Conservation (phyloP, 108 stramenopile species). For the Conticribra guillardii region DNA sequence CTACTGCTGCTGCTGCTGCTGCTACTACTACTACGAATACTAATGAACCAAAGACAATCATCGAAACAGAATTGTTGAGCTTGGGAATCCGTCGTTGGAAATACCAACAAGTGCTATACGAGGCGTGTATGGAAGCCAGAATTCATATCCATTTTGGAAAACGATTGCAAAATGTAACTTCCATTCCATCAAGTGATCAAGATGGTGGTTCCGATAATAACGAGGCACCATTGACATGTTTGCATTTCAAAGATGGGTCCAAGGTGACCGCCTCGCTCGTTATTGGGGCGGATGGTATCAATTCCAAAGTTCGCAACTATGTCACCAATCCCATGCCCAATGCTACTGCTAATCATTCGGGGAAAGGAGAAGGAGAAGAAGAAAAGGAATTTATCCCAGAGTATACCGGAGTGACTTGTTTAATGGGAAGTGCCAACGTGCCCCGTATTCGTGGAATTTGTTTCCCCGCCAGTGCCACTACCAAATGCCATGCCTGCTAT, state of each 20-base stretch:
- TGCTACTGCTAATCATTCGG: too few species aligned
- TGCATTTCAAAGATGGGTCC: constrained; percentile 64
- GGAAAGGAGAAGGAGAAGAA: not conserved
- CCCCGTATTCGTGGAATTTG: constrained; percentile 48
- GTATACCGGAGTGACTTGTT: constrained; percentile 50
- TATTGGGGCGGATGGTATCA: constrained; percentile 71
- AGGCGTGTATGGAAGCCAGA: constrained; percentile 39
- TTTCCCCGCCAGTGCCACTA: constrained; percentile 62
- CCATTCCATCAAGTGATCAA: not conserved
- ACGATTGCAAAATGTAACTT: constrained; percentile 20
- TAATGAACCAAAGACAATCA: not conserved
- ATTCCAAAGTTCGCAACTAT: constrained; percentile 60
- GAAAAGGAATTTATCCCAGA: constrained; percentile 20
- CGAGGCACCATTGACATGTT: not conserved
- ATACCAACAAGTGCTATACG: constrained; percentile 58
- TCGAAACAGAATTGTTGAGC: constrained; percentile 48
- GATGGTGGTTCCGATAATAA: not conserved
- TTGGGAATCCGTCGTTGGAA: constrained; percentile 69
- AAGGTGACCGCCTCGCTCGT: constrained; percentile 34
- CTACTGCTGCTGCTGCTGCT: not conserved
- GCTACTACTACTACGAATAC: not conserved
- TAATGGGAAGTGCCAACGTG: constrained; percentile 63
- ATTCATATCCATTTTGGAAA: constrained; percentile 62
- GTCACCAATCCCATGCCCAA: constrained; percentile 39
- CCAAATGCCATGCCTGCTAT: constrained; percentile 69